Evolutionary conservation across 371 early-diverging fungal genomes (phyloP), one percentile per base, ranked within the genome.

Genomic region (Aphelidium insulamus): DNA sequence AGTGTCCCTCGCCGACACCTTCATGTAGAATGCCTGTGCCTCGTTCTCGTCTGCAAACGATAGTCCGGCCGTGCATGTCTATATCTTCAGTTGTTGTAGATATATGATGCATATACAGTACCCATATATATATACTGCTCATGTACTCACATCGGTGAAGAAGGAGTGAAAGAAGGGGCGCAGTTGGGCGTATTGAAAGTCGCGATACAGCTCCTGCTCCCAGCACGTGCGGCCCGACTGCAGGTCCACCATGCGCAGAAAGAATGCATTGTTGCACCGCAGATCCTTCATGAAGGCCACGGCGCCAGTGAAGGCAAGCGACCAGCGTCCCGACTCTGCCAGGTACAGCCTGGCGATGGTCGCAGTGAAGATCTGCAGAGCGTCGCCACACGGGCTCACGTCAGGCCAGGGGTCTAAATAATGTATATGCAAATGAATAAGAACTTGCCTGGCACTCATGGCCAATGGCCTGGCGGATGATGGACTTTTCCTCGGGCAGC

Each of bases 11-110:
- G n/a, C n/a, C n/a, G n/a, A n/a, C n/a, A 77, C 60, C 45, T 69
- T 72, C 33, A 75, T 69, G 44, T 60, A 62, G 45, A 90, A 84
- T 23, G 55, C 50, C 2, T 54, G 46, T 1, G 85, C 86, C 40
- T 86, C 90, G 34, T 53, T 59, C 30, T 70, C 79, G 43, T 84
- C 77, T 15, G 77, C 79, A 52, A 90, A 90, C 7, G 77, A 76
- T 21, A 90, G 59, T 2, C 75, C 91, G 19, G 74, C 70, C 24
- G 77, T 48, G 34, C 64, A 66, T 38, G 67, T 56, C 75, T 80
- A 38, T 7, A 5, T 14, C 1, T n/a, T 19, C 39, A 5, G 12
- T 20, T 2, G 24, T 25, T 4, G 37, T 28, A 11, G 26, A 36
- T 25, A 16, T 29, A 16, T 12, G 9, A 26, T 14, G 30, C 12